Base-by-base conservation (phyloP, 352 stramenopile genomes). In the Phytophthora podocarpi region DNA sequence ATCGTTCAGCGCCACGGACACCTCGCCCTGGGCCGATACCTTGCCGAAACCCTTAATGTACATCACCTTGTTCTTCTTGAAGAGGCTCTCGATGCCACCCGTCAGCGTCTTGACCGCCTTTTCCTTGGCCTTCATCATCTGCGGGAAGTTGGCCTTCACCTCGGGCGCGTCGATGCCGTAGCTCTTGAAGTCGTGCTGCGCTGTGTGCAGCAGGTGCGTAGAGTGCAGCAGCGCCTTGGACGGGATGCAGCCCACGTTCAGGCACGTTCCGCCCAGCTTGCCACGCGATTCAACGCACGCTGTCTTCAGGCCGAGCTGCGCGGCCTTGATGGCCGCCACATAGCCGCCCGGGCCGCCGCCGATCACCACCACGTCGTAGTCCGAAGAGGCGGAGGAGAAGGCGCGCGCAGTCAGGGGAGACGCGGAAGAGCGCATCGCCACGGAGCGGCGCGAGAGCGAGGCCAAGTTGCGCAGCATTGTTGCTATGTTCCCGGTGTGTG, bases 241-340 rank as follows among this genome's bases (percentile, higher is more conserved):
- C 36, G 98, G 98, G 74, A 99, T 99, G 81, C 98, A 99, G 32
- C 98, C 98, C 5, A 99, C 97, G 74, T 99, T 99, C 27, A 99
- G 86, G 82, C 97, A 99, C 20, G 98, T 99, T 57, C 95, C 97
- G 46, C 97, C 97, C 32, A 99, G 80, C 61, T 82, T 74, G 26
- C 97, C 97, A 37, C 97, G 91, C 54, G 95, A 98, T 85, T 99
- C 98, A 6, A 99, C 80, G 64, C 97, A 99, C 5, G 97, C 97
- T 8, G 97, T 99, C 76, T 99, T 99, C 16, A 99, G 76, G 9
- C 98, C 98, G 11, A 99, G 72, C 78, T 99, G 97, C 20, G 91
- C 91, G 12, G 96, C 97, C 74, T 99, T 99, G 77, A 99, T 99
- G 51, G 98, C 97, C 36, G 96, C 96, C 30, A 99, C 97, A 81